phyloP scores from a whole-genome alignment of 75 land plant genomes.

The Isoetes taiwanensis region DNA sequence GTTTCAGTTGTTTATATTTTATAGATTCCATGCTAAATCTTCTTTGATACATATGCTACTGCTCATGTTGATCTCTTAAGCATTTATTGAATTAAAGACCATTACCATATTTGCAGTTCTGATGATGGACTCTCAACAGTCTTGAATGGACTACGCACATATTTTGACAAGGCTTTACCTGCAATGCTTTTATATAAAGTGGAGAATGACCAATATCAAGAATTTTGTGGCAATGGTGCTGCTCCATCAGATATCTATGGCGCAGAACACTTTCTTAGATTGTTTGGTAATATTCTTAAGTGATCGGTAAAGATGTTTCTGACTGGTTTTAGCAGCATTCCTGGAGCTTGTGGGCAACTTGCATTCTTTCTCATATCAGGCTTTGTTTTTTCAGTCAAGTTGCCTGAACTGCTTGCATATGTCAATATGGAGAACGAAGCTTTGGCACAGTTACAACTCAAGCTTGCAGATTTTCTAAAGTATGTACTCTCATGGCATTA shows the following conservation, averaged over 20 bases:
- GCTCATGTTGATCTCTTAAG: background rate
- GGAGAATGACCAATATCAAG: slow-evolving; percentile 64
- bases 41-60: no score
- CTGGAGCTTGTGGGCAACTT: no score
- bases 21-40: no score
- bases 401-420: slow-evolving; percentile 69
- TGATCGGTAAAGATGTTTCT: background rate
- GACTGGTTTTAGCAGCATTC: no score
- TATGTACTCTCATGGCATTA: no score
- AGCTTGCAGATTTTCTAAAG: slow-evolving; percentile 73
- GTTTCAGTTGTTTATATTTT: no score
- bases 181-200: slow-evolving; percentile 77
- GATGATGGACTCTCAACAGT: slow-evolving; percentile 66
- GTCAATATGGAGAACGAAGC: slow-evolving; percentile 91
- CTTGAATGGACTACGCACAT: slow-evolving; percentile 62
- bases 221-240: slow-evolving; percentile 22
- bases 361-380: no score
- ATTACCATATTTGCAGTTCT: slow-evolving; percentile 38
- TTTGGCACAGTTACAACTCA: slow-evolving; percentile 42
- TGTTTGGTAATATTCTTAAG: slow-evolving; percentile 49
- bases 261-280: slow-evolving; percentile 88
- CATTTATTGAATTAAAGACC: background rate
- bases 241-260: slow-evolving; percentile 85
- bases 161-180: slow-evolving; percentile 87
- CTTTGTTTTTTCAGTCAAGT: slow-evolving; percentile 77